Percentiles rank a stretch among this genome's conserved stretches.
Evolutionary conservation across 495 filamentous ascomycete genomes (phyloP).

Genomic region (Filosporella fistucella): DNA sequence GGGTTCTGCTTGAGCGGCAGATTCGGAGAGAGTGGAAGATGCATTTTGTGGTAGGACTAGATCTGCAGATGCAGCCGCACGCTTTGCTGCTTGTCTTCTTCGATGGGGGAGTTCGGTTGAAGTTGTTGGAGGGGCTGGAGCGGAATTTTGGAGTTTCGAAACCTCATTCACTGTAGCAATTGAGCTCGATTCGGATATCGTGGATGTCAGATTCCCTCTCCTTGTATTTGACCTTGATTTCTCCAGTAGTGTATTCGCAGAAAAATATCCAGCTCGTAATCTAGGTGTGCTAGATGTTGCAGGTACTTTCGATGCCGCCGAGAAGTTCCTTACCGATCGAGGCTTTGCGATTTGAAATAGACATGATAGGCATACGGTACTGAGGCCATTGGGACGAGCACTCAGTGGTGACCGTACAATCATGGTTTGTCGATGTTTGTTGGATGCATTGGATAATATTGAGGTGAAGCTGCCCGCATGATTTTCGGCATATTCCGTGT

Average conservation of each 20-base stretch:
- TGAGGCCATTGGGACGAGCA: conserved; percentile 19
- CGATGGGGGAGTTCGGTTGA: conserved; percentile 22
- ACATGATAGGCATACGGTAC: conserved; percentile 21
- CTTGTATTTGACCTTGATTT: conserved; percentile 9
- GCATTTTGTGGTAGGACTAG: conserved; percentile 20
- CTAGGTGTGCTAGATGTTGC: conserved; percentile 8
- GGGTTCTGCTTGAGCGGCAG: conserved; percentile 12
- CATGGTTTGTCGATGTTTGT: conserved; percentile 18
- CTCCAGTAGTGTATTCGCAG: conserved; percentile 20
- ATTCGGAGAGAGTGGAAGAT: conserved; percentile 18
- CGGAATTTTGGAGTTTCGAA: conserved; percentile 7
- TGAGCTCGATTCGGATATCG: conserved; percentile 6
- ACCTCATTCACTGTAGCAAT: conserved; percentile 11
- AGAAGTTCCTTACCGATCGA: conserved; percentile 16
- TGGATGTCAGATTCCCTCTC: conserved; percentile 17
- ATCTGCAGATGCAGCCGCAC: conserved; percentile 11
- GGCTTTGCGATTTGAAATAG: conserved; percentile 1
- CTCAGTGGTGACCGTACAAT: conserved; percentile 24
- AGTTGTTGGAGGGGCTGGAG: conserved; percentile 10
- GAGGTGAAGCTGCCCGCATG: conserved; percentile 1
- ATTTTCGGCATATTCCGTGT: conserved; percentile 5
- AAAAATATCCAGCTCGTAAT: conserved; percentile 21
- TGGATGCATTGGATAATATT: conserved; percentile 7
- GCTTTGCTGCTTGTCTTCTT: conserved; percentile 17
- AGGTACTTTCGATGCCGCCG: conserved; percentile 11